Percentiles rank a stretch among this genome's conserved stretches.
Evolutionary conservation across 257 asterid genomes (phyloP).

Genomic region (Salvia splendens): DNA sequence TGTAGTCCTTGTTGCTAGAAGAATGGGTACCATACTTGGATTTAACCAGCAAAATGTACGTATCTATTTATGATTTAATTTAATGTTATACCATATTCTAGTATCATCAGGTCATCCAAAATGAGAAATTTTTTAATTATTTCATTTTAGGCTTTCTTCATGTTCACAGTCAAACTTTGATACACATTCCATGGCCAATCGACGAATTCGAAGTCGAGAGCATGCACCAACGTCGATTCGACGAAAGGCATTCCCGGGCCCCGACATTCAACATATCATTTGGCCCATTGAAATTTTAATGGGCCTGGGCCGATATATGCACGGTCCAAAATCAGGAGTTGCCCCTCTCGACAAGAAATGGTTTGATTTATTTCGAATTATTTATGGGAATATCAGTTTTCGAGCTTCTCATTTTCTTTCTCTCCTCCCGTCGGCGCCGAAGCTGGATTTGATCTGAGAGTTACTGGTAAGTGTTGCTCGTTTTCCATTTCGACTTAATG

Average conservation of each 20-base stretch:
- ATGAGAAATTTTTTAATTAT: too few relatives aligned
- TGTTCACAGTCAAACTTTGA: too few relatives aligned
- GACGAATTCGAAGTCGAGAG: not conserved
- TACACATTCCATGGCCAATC: too few relatives aligned
- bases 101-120: too few relatives aligned
- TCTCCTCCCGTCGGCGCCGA: slow-evolving; percentile 31
- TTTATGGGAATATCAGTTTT: slow-evolving; percentile 5
- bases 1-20: too few relatives aligned
- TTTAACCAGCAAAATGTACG: too few relatives aligned
- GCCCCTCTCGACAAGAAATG: slow-evolving; percentile 36
- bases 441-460: slow-evolving; percentile 30
- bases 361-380: slow-evolving; percentile 5
- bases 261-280: slow-evolving; percentile 16
- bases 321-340: slow-evolving; percentile 25
- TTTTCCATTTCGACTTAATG: not conserved
- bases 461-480: slow-evolving; percentile 27
- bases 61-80: too few relatives aligned
- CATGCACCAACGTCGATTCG: slow-evolving; percentile 32
- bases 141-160: too few relatives aligned
- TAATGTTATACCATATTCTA: too few relatives aligned
- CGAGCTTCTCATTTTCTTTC: slow-evolving; percentile 28
- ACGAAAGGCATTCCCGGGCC: slow-evolving; percentile 14
- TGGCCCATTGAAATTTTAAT: not conserved
- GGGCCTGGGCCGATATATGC: slow-evolving; percentile 20
- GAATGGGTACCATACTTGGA: too few relatives aligned